A percentile compares a stretch with the other conserved stretches of the same genome.
Conservation (phyloP, 495 filamentous ascomycete genomes). For the Pyrenopolyporus hunteri region DNA sequence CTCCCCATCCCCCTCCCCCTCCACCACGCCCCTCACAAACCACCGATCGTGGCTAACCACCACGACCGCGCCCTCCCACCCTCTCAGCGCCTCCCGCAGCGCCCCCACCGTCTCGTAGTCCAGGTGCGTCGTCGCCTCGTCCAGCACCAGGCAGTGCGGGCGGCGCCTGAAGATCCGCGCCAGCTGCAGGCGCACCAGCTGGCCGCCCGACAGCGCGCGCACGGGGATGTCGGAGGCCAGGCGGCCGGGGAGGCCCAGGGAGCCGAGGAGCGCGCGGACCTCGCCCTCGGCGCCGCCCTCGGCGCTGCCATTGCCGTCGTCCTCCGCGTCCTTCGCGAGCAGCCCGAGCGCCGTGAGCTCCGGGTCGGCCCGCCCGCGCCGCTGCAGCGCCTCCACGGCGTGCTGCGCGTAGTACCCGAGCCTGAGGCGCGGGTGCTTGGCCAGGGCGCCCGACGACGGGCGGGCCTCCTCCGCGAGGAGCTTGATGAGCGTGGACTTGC, state of each 20-base stretch:
- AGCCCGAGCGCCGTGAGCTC: constrained; percentile 66
- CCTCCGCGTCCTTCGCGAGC: constrained; percentile 54
- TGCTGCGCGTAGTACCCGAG: constrained; percentile 81
- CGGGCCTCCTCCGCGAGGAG: constrained; percentile 57
- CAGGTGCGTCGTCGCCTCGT: constrained; percentile 86
- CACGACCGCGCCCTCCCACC: constrained; percentile 73
- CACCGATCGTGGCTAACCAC: constrained; percentile 80
- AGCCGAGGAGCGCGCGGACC: constrained; percentile 63
- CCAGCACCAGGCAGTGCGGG: constrained; percentile 77
- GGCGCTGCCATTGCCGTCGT: too few species aligned
- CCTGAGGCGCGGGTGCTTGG: constrained; percentile 67
- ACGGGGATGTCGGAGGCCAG: constrained; percentile 74
- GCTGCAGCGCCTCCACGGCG: constrained; percentile 70
- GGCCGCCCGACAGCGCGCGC: constrained; percentile 72
- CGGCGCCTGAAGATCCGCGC: constrained; percentile 68
- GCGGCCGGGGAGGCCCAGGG: constrained; percentile 69
- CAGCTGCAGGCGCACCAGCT: constrained; percentile 77
- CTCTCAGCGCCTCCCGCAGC: constrained; percentile 65
- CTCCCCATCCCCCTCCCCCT: constrained; percentile 61
- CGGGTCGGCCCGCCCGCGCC: constrained; percentile 48
- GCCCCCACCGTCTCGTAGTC: constrained; percentile 78
- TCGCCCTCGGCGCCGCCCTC: constrained; percentile 68
- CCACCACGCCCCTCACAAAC: constrained; percentile 70
- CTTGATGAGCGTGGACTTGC: constrained; percentile 73
- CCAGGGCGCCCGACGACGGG: constrained; percentile 60